A percentile compares a stretch with the other conserved stretches of the same genome.
Conservation (phyloP, 169 alveolate genomes). For the Babesia ovata region DNA sequence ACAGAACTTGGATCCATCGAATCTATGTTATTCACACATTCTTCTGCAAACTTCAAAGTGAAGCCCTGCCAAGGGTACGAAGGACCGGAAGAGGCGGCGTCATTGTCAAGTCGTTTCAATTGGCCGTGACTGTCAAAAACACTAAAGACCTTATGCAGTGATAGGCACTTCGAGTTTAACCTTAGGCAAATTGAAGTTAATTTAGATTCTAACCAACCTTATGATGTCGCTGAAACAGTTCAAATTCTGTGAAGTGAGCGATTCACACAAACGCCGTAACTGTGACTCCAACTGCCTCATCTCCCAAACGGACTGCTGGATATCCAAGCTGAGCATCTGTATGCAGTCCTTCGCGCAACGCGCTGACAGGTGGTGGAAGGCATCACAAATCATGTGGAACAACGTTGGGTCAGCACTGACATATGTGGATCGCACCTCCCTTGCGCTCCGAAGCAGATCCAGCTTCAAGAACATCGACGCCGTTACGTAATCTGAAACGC, state of each 20-base stretch:
- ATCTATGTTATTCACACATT: not conserved
- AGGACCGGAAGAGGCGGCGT: not conserved
- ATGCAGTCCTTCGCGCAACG: not conserved
- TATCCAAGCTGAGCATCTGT: not conserved
- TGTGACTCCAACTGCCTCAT: not conserved
- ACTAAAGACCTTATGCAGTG: not conserved
- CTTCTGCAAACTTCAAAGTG: too few species aligned
- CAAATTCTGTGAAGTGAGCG: not conserved
- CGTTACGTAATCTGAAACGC: not conserved
- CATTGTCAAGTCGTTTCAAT: not conserved
- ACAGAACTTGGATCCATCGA: not conserved
- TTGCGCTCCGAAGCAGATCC: not conserved
- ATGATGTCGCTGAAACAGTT: not conserved
- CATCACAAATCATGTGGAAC: not conserved
- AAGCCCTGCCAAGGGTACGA: too few species aligned
- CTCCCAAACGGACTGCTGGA: not conserved
- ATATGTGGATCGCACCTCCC: not conserved
- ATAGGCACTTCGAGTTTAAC: not conserved
- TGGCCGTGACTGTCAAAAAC: conserved; percentile 13
- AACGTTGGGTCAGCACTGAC: conserved; percentile 1
- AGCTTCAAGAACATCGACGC: not conserved
- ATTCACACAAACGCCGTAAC: not conserved
- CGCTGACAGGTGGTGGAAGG: not conserved
- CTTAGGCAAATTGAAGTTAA: not conserved
- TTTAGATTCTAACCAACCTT: not conserved